Evolutionary conservation across 495 filamentous ascomycete species (phyloP), one percentile per base, ranked within the genome.

Genomic region (Podospora didyma): DNA sequence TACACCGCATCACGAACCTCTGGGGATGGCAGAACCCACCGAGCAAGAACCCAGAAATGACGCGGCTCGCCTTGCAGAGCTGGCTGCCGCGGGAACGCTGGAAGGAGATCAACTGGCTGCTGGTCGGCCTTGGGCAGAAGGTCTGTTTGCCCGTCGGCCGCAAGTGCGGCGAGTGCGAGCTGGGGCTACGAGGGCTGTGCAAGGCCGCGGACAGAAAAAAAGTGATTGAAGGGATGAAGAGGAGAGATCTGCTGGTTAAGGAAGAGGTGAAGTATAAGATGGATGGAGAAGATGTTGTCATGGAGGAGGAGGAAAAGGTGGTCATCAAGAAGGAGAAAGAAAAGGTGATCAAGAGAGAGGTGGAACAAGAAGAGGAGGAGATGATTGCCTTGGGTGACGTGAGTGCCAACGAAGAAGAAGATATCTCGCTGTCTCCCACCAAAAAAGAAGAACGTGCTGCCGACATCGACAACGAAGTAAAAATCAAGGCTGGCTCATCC

Each of bases 61-160:
- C 94, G 24, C 79, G 94, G 34, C 65, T 74, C 39, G 83, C 86
- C 34, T 70, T 98, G 56, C 81, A 97, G 78, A 75, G 76, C 1
- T 97, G 93, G 92, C 72, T 97, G 58, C 92, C 93, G 7, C 78
- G 72, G 58, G 91, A 96, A 21, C 84, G 83, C 65, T 96, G 94
- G 93, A 89, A 91, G 71, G 91, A 95, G 72, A 96, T 97, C 65
- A 97, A 97, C 67, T 86, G 88, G 73, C 71, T 97, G 69, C 78
- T 97, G 49, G 93, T 97, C 44, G 93, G 93, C 1, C 81, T 96
- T 57, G 93, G 93, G 2, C 93, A 96, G 81, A 70, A 86, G 9
- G 84, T 92, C 4, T 96, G 94, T 72, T 68, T 90, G 59, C 90
- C 92, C 2, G 85, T 95, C 1, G 88, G 87, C 1, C 75, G 88